Evolutionary conservation across 441 rosid genomes (phyloP), one percentile per base, ranked within the genome.

Genomic region (Mallotus japonicus): DNA sequence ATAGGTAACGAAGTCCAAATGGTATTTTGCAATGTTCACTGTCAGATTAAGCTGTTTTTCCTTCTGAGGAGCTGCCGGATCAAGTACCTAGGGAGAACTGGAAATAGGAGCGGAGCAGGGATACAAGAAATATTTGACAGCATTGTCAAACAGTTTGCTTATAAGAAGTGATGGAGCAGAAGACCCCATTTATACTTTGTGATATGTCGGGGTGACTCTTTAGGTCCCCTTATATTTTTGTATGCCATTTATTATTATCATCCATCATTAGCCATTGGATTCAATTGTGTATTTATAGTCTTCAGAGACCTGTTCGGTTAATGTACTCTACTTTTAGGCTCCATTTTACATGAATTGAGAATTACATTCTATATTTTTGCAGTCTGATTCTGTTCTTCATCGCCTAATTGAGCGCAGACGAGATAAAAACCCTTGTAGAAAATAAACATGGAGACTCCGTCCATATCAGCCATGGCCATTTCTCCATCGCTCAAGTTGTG

Each of bases 1-100:
- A 56, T 53, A 70, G 71, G 69, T 76, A 58, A 67, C 47, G 59
- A 67, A 19, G 10, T 65, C 34, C 12, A 15, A 55, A 5, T 34
- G 55, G 11, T 1, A 20, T 19, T 34, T 20, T 58, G 59, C 53
- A 37, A 37, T 37, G 40, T 37, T 37, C 40, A 37, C 6, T 37
- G 6, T 37, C 40, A 37, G 40, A 37, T 28, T 4, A 37, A 37
- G 40, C 40, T 37, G 40, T 37, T 4, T 37, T 37, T 37, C 6
- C 40, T 37, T 37, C 40, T 37, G 40, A 37, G 40, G 11, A 49
- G 61, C 71, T 37, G 67, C 67, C 16, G 64, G 64, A 28, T 70
- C 65, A 58, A 17, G 19, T 59, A 50, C 44, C 28, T 12, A 65
- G 40, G 49, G 49, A 44, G 11, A 44, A 7, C 49, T 44, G 49